phyloP scores from a whole-genome alignment of 176 grass and related monocot genomes.

The Eragrostis nindensis region DNA sequence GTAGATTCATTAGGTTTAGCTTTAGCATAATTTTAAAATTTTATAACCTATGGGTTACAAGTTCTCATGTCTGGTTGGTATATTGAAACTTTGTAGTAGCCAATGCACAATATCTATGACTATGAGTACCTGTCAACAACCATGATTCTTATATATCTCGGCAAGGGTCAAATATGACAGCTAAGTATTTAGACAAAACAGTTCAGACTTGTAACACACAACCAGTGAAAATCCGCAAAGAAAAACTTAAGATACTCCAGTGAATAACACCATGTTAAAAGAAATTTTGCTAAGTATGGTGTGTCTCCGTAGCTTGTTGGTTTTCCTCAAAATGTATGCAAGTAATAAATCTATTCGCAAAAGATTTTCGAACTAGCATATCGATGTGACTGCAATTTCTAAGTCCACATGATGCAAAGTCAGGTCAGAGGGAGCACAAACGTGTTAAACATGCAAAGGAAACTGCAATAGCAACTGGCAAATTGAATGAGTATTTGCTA shows the following conservation, averaged over 20 bases:
- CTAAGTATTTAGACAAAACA: neutral
- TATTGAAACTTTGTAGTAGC: neutral
- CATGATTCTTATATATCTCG: neutral
- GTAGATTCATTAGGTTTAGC: neutral
- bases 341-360: neutral
- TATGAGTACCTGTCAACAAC: neutral
- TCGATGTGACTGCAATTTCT: slow-evolving; percentile 2
- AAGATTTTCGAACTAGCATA: neutral
- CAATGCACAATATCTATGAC: neutral
- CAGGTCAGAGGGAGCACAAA: slow-evolving; percentile 19
- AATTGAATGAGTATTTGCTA: slow-evolving; percentile 10
- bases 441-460: neutral
- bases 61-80: neutral
- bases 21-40: neutral
- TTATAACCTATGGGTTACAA: neutral
- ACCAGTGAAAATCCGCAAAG: neutral
- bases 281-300: neutral
- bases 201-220: neutral
- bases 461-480: neutral
- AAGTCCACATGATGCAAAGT: neutral
- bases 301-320: neutral
- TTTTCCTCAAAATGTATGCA: neutral
- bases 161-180: neutral
- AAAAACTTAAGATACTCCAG: neutral
- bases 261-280: neutral